These are phyloP conservation scores for Avena insularis DNA, from an alignment of 176 grass and related monocot species.

Conservation along the genomic window DNA sequence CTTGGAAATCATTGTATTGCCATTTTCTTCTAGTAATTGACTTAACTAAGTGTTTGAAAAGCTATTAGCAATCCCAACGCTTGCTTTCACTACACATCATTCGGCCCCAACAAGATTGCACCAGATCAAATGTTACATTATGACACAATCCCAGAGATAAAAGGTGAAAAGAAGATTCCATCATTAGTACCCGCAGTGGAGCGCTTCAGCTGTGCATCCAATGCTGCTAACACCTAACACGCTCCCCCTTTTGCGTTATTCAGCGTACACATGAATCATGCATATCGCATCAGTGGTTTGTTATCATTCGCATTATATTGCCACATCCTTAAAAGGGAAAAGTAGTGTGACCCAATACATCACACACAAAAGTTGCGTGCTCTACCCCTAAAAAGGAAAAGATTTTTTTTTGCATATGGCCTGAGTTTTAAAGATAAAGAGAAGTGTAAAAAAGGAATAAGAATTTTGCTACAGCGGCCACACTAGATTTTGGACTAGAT, in stretches of 20 bases:
- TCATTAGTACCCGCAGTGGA: background rate
- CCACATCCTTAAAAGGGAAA: background rate
- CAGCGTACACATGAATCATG: constrained; percentile 1
- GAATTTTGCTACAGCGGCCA: background rate
- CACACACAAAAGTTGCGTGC: background rate
- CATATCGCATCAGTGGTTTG: background rate
- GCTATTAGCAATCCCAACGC: background rate
- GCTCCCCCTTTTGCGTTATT: background rate
- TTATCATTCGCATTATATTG: too few species aligned
- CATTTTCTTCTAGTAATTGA: background rate
- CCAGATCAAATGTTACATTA: too few species aligned
- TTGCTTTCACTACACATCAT: background rate
- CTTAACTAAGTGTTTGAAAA: background rate
- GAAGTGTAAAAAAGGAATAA: background rate
- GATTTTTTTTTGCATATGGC: background rate
- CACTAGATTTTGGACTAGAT: background rate
- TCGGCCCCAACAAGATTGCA: background rate
- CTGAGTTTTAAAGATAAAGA: background rate
- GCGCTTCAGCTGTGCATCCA: background rate
- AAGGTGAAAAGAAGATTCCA: background rate
- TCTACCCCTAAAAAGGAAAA: background rate
- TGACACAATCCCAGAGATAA: background rate
- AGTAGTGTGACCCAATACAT: background rate
- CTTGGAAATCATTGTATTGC: background rate
- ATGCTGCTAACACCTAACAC: background rate